Conservation (phyloP, 352 stramenopile genomes). For the Globisporangium polare region DNA sequence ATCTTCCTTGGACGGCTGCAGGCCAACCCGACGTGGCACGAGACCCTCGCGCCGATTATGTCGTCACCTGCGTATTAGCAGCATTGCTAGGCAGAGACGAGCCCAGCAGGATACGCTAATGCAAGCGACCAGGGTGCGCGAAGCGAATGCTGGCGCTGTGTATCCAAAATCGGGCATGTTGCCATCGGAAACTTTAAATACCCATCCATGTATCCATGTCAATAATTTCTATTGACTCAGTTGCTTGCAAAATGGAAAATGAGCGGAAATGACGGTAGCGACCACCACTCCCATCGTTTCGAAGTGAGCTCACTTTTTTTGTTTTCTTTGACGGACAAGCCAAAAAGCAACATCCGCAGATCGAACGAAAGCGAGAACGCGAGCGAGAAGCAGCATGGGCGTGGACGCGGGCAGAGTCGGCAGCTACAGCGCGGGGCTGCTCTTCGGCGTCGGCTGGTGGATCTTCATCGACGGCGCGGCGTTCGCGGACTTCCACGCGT, state of each 20-base stretch:
- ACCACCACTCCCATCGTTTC: constrained; percentile 1
- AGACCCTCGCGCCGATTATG: constrained; percentile 44
- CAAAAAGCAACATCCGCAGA: neutral
- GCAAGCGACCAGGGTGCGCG: neutral
- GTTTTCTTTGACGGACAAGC: constrained; percentile 1
- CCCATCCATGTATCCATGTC: neutral
- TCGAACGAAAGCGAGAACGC: neutral
- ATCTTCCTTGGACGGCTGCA: constrained; percentile 80
- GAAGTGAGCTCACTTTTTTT: neutral
- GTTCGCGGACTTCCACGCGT: constrained; percentile 34
- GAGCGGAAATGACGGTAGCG: neutral
- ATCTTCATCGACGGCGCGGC: constrained; percentile 50
- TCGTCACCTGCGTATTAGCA: neutral
- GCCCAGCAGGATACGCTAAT: neutral
- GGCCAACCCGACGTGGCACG: constrained; percentile 58
- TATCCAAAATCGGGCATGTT: neutral
- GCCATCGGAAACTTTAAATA: neutral
- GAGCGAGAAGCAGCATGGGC: constrained; percentile 11
- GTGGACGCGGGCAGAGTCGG: constrained; percentile 32
- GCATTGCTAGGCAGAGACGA: neutral
- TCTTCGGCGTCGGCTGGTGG: constrained; percentile 62
- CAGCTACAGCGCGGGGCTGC: constrained; percentile 43
- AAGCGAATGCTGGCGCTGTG: too few species aligned
- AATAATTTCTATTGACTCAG: neutral
- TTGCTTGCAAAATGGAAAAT: neutral